Evolutionary conservation across 1,139 yeast genomes (phyloP).

Genomic region (Diutina scorzettiae): DNA sequence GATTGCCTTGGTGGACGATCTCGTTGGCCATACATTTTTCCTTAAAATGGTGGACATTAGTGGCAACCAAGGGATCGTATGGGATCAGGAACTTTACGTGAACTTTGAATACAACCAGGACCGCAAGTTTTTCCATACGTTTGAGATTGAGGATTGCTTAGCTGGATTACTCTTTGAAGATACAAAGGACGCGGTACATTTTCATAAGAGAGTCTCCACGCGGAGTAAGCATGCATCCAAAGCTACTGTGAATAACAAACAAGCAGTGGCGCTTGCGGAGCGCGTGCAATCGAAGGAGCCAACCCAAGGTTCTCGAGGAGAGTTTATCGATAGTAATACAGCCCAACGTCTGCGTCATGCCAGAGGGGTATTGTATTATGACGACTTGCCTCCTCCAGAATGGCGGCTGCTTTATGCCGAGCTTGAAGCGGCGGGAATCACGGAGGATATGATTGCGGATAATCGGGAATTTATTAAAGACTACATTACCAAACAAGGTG

Average conservation of each 20-base stretch:
- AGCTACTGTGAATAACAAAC: slow-evolving; percentile 73
- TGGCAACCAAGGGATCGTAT: slow-evolving; percentile 75
- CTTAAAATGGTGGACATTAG: slow-evolving; percentile 75
- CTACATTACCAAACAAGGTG: slow-evolving; percentile 67
- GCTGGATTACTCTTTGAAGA: slow-evolving; percentile 90
- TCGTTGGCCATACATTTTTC: slow-evolving; percentile 89
- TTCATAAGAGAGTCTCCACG: slow-evolving; percentile 61
- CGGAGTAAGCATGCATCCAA: slow-evolving; percentile 78
- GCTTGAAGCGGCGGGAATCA: slow-evolving; percentile 65
- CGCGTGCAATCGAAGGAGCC: slow-evolving; percentile 23
- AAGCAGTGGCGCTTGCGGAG: slow-evolving; percentile 69
- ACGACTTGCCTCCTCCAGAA: slow-evolving; percentile 73
- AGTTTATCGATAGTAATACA: slow-evolving; percentile 31
- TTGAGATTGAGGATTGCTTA: slow-evolving; percentile 82
- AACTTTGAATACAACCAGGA: slow-evolving; percentile 88
- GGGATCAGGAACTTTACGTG: slow-evolving; percentile 94
- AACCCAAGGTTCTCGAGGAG: slow-evolving; percentile 62
- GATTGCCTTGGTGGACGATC: slow-evolving; percentile 73
- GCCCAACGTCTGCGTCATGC: slow-evolving; percentile 46
- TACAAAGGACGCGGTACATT: slow-evolving; percentile 76
- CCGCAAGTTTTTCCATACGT: slow-evolving; percentile 86
- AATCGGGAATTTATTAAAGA: slow-evolving; percentile 72
- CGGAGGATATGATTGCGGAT: slow-evolving; percentile 85
- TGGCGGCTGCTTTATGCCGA: slow-evolving; percentile 72
- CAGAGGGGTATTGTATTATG: slow-evolving; percentile 59